A percentile compares a stretch with the other conserved stretches of the same genome.
These are phyloP conservation scores for Alternaria sp. DNA, from an alignment of 2,329 filamentous ascomycete species.

Conservation along the genomic window DNA sequence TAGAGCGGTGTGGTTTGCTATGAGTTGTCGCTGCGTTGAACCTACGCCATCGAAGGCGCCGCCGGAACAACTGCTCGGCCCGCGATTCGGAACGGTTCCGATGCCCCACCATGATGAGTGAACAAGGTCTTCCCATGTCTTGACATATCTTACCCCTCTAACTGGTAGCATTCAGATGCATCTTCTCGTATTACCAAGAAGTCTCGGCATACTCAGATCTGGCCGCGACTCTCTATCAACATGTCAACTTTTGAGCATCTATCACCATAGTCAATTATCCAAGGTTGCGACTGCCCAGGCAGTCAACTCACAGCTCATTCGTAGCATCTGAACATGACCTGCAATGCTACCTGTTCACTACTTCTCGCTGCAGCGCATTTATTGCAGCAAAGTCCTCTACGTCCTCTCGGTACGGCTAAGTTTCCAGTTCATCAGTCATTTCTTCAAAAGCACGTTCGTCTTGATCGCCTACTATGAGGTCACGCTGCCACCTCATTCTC, in stretches of 20 bases:
- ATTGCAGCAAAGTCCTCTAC: no score
- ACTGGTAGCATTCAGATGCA: neutral
- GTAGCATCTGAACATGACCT: neutral
- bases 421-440: no score
- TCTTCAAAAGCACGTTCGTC: neutral
- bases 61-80: constrained; percentile 26
- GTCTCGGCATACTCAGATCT: neutral
- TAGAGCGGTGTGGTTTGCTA: constrained; percentile 5
- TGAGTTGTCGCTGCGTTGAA: constrained; percentile 19
- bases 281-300: neutral
- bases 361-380: neutral
- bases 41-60: constrained; percentile 27
- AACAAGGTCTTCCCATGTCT: neutral
- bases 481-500: neutral
- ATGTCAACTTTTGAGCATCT: neutral
- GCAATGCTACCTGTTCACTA: neutral
- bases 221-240: neutral
- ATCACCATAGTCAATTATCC: neutral
- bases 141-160: neutral
- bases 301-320: neutral
- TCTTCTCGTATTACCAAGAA: neutral
- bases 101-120: constrained; percentile 7
- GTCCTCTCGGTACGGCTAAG: no score
- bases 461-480: neutral
- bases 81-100: constrained; percentile 30